These are phyloP conservation scores for Dicorynia guianensis DNA, from an alignment of 306 rosid genomes.

Conservation along the genomic window DNA sequence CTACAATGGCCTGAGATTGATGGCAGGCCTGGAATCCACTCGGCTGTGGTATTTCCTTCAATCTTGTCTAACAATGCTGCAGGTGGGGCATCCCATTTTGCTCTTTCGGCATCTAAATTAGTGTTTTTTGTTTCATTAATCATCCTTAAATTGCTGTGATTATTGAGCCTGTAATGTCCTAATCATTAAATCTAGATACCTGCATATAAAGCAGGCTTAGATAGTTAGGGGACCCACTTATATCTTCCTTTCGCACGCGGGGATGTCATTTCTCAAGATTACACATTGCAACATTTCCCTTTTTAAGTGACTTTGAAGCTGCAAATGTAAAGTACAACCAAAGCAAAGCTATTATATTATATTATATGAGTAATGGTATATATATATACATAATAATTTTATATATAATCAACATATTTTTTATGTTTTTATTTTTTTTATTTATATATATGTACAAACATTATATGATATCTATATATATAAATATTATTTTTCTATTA, in stretches of 20 bases:
- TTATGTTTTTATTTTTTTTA: too few relatives aligned
- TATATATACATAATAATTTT: too few relatives aligned
- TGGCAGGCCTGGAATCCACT: slow-evolving; percentile 33
- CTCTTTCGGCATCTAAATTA: slow-evolving; percentile 52
- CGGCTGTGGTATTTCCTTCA: slow-evolving; percentile 1
- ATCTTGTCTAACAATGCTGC: slow-evolving; percentile 12
- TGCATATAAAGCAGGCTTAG: slow-evolving; percentile 64
- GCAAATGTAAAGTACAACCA: slow-evolving; percentile 54
- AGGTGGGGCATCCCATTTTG: slow-evolving; percentile 42
- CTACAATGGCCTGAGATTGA: slow-evolving; percentile 36
- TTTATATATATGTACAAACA: too few relatives aligned
- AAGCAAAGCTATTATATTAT: slow-evolving; percentile 51
- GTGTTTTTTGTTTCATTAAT: slow-evolving; percentile 52
- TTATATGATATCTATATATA: too few relatives aligned
- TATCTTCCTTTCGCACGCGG: slow-evolving; percentile 71
- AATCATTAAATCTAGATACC: slow-evolving; percentile 60
- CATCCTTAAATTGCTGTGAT: slow-evolving; percentile 49
- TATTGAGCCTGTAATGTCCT: slow-evolving; percentile 58
- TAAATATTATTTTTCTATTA: too few relatives aligned
- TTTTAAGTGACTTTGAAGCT: slow-evolving; percentile 49
- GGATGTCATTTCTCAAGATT: slow-evolving; percentile 63
- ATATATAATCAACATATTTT: too few relatives aligned
- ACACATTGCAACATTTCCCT: slow-evolving; percentile 45
- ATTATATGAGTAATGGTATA: too few relatives aligned
- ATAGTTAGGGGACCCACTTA: slow-evolving; percentile 65